These are phyloP conservation scores for Arabidopsis lyrata DNA, from an alignment of 441 rosid genomes.

Conservation along the genomic window DNA sequence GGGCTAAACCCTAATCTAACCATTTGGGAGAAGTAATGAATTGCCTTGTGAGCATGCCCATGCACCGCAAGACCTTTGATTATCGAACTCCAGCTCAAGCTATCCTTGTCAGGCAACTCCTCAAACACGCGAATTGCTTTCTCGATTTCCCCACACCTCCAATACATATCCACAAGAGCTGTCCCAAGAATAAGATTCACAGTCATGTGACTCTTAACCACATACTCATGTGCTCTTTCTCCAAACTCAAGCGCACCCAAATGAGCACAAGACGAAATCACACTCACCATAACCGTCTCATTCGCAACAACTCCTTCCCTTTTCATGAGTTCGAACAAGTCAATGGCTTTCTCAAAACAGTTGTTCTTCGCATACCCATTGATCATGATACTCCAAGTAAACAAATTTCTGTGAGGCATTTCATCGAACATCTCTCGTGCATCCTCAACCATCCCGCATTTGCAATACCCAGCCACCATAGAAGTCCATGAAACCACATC, in stretches of 20 bases:
- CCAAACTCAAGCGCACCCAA: conserved; percentile 69
- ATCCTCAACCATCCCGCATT: conserved; percentile 51
- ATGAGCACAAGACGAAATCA: conserved; percentile 71
- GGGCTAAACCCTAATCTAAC: conserved; percentile 54
- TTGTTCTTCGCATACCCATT: conserved; percentile 60
- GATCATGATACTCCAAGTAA: conserved; percentile 78
- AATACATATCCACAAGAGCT: conserved; percentile 70
- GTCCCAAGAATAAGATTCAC: conserved; percentile 70
- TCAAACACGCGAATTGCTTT: conserved; percentile 60
- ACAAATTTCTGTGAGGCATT: conserved; percentile 75
- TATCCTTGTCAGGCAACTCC: conserved; percentile 60
- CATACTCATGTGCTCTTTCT: conserved; percentile 62
- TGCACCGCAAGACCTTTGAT: conserved; percentile 78
- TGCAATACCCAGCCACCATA: conserved; percentile 59
- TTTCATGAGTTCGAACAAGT: conserved; percentile 58
- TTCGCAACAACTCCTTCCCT: conserved; percentile 58
- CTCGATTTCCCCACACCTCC: conserved; percentile 65
- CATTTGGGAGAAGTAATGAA: conserved; percentile 59
- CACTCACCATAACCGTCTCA: conserved; percentile 78
- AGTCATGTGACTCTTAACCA: conserved; percentile 48
- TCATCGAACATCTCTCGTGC: conserved; percentile 70
- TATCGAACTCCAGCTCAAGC: conserved; percentile 68
- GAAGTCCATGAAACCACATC: conserved; percentile 83
- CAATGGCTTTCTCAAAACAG: conserved; percentile 56
- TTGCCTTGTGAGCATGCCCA: conserved; percentile 58